Evolutionary conservation across 768 basidiomycete species (phyloP).

Genomic region (Rhizopogon sp.): DNA sequence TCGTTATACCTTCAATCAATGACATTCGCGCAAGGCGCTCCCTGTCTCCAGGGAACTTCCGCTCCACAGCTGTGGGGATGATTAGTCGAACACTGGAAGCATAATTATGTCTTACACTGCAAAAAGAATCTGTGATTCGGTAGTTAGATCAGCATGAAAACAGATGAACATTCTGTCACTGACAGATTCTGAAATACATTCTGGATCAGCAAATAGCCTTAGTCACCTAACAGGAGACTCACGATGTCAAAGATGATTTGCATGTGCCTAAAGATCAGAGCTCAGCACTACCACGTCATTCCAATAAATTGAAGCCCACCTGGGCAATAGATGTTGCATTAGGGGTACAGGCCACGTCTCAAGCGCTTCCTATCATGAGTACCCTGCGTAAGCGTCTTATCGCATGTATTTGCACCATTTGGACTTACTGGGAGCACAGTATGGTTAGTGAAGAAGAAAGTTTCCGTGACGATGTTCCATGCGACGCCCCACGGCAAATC

Average conservation of each 20-base stretch:
- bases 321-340: conserved; percentile 79
- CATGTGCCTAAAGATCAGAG: conserved; percentile 52
- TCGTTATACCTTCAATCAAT: conserved; percentile 71
- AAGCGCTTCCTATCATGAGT: conserved; percentile 55
- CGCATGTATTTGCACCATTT: not conserved
- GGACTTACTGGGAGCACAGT: conserved; percentile 79
- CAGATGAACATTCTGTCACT: conserved; percentile 39
- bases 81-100: not conserved
- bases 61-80: conserved; percentile 63
- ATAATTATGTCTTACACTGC: conserved; percentile 43
- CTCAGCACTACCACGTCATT: not conserved
- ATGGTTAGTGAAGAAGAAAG: conserved; percentile 96
- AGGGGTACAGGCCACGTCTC: conserved; percentile 93
- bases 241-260: conserved; percentile 92
- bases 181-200: not conserved
- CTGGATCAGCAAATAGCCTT: not conserved
- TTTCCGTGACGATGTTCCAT: conserved; percentile 85
- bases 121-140: conserved; percentile 42
- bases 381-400: not conserved
- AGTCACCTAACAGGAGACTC: conserved; percentile 23
- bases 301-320: conserved; percentile 32
- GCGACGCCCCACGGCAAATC: conserved; percentile 78
- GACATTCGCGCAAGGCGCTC: conserved; percentile 83
- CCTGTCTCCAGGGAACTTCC: conserved; percentile 83
- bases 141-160: conserved; percentile 21